phyloP scores from a whole-genome alignment of 1,284 basidiomycete species.

The Volvariella volvacea region DNA sequence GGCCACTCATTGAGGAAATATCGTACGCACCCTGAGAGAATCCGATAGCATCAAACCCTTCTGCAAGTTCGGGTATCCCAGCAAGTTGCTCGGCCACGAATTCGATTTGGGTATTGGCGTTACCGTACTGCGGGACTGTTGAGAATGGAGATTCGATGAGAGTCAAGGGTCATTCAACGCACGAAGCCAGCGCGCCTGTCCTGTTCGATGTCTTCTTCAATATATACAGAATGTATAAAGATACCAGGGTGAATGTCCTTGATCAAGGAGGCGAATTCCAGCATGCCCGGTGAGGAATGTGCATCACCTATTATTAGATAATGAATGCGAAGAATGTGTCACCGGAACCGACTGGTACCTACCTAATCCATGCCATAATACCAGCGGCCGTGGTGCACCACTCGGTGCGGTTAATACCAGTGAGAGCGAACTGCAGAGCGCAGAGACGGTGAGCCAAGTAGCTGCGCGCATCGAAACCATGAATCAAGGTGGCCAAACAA shows the following conservation, averaged over 20 bases:
- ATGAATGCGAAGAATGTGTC: not conserved
- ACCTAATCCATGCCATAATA: conserved; percentile 95
- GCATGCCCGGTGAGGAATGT: conserved; percentile 60
- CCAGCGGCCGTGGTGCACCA: conserved; percentile 54
- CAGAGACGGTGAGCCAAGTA: not conserved
- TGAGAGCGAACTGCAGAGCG: conserved; percentile 3
- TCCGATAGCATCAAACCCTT: conserved; percentile 87
- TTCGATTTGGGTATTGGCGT: conserved; percentile 68
- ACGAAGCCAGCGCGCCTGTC: conserved; percentile 82
- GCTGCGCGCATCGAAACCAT: not conserved
- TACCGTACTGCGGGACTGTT: conserved; percentile 72
- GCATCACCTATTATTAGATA: conserved; percentile 40
- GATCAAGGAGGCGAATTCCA: conserved; percentile 62
- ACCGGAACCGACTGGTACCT: conserved; percentile 9
- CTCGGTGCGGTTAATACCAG: conserved; percentile 9
- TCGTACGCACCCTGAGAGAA: conserved; percentile 75
- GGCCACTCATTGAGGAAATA: not conserved
- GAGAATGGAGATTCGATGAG: not conserved
- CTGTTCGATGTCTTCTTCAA: conserved; percentile 58
- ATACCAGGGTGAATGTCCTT: conserved; percentile 76
- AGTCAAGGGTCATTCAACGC: conserved; percentile 25
- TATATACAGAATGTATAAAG: conserved; percentile 77
- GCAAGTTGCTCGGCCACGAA: conserved; percentile 64
- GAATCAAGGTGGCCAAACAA: not conserved
- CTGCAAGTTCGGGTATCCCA: conserved; percentile 59